Evolutionary conservation across 73 alveolate genomes (phyloP), one percentile per base, ranked within the genome.

Genomic region (Effrenium voratum): DNA sequence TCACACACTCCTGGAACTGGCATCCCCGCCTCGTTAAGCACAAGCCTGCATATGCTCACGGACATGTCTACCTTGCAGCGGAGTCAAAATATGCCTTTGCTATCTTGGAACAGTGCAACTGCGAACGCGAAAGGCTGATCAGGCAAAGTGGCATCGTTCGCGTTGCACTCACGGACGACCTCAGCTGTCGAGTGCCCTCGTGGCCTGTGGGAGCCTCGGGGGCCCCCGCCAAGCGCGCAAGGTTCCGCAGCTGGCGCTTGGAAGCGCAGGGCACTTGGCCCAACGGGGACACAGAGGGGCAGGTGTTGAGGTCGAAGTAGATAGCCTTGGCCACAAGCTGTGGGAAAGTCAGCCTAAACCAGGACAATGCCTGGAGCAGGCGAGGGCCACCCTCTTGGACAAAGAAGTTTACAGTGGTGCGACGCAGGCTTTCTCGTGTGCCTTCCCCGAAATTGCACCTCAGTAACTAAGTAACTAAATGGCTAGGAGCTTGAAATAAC

Each of bases 151-250:
- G 57, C 97, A 46, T 90, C 86, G 34, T 90, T 90, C 12, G 97
- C 97, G 30, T 55, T 79, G 75, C 97, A 90, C 75, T 90, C 97
- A 12, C 97, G 97, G 45, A 90, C 97, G 34, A 81, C 92, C 92
- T 81, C 44, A 49, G 36, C 63, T 19, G 63, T 12, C 63, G 19
- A 52, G 63, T 52, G 63, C 63, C 63, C 19, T 52, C 63, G 19
- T 12, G n/a, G n/a, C n/a, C n/a, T n/a, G n/a, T n/a, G n/a, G n/a
- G n/a, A n/a, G 12, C 22, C 22, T 57, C 16, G 72, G 72, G 72
- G 28, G 6, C 72, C 72, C 72, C 3, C 28, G 46, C 90, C 90
- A 79, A n/a, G 70, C 95, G 79, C 50, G 72, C 84, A 66, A 87
- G 85, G 41, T 87, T 87, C 38, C 95, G 83, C 3, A 87, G 95